These are phyloP conservation scores for Podospora sp. DNA, from an alignment of 495 filamentous ascomycete genomes.

Conservation along the genomic window DNA sequence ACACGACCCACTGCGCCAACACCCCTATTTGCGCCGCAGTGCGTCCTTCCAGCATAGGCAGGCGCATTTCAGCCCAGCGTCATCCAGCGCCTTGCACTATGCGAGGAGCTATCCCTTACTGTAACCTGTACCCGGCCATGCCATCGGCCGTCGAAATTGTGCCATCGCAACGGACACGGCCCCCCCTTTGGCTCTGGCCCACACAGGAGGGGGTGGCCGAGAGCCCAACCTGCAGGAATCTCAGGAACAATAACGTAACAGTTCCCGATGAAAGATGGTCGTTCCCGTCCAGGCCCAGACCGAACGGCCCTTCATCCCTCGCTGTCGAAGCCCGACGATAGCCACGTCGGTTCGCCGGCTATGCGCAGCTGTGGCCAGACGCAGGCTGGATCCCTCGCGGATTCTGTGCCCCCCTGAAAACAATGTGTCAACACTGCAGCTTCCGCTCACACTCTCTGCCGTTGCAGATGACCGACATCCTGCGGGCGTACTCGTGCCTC, in stretches of 20 bases:
- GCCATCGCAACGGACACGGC: background rate
- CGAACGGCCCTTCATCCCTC: background rate
- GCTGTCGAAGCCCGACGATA: background rate
- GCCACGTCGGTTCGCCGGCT: background rate
- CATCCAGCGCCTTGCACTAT: background rate
- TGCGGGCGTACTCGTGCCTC: background rate
- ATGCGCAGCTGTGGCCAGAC: background rate
- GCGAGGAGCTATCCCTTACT: background rate
- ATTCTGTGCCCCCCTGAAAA: background rate
- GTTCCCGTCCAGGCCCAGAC: background rate
- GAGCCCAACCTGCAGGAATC: background rate
- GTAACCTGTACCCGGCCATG: constrained; percentile 8
- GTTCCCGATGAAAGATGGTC: background rate
- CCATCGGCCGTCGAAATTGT: background rate
- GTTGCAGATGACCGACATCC: background rate
- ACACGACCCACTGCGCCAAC: background rate
- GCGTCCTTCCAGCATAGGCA: constrained; percentile 1
- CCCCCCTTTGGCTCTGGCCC: background rate
- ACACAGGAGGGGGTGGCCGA: background rate
- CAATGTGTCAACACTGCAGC: background rate
- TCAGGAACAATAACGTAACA: background rate
- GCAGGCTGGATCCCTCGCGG: background rate
- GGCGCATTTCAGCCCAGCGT: background rate
- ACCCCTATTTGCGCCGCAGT: background rate
- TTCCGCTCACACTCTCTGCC: background rate